phyloP scores from a whole-genome alignment of 805 yeast genomes.

The Zygotorulaspora florentina region DNA sequence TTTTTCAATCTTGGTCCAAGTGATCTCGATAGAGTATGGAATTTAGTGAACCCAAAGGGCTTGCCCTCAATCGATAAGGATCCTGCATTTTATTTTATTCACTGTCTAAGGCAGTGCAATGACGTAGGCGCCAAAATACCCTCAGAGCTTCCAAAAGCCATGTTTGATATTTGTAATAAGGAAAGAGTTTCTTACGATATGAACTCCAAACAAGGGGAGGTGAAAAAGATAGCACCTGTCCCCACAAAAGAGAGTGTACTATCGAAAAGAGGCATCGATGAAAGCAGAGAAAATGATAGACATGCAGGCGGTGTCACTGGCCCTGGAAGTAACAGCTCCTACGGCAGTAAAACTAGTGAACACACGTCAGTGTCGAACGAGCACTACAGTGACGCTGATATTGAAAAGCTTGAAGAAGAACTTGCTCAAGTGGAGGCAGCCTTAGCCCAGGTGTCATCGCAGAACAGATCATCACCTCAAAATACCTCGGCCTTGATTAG shows the following conservation, averaged over 20 bases:
- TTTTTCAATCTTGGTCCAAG: conserved; percentile 71
- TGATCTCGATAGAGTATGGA: conserved; percentile 90
- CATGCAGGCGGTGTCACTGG: conserved; percentile 7
- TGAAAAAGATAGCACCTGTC: conserved; percentile 23
- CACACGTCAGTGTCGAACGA: conserved; percentile 49
- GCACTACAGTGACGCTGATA: conserved; percentile 71
- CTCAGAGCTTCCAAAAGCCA: conserved; percentile 86
- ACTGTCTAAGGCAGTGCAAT: conserved; percentile 81
- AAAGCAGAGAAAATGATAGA: conserved; percentile 11
- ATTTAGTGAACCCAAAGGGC: conserved; percentile 85
- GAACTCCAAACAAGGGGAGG: conserved; percentile 49
- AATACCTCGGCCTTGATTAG: conserved; percentile 33
- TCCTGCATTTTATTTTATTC: conserved; percentile 84
- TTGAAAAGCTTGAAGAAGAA: conserved; percentile 75
- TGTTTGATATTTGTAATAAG: conserved; percentile 87
- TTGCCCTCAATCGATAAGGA: conserved; percentile 88
- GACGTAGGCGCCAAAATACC: conserved; percentile 83
- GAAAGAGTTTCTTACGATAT: conserved; percentile 72
- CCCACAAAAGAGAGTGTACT: conserved; percentile 32
- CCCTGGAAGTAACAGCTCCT: neutral
- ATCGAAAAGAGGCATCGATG: conserved; percentile 46
- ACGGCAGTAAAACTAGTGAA: conserved; percentile 4
- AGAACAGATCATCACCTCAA: conserved; percentile 24
- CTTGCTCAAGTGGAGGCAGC: conserved; percentile 68
- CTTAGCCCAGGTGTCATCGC: conserved; percentile 52